phyloP scores from a whole-genome alignment of 2,329 filamentous ascomycete species.

The Myriosclerotinia duriaeana region DNA sequence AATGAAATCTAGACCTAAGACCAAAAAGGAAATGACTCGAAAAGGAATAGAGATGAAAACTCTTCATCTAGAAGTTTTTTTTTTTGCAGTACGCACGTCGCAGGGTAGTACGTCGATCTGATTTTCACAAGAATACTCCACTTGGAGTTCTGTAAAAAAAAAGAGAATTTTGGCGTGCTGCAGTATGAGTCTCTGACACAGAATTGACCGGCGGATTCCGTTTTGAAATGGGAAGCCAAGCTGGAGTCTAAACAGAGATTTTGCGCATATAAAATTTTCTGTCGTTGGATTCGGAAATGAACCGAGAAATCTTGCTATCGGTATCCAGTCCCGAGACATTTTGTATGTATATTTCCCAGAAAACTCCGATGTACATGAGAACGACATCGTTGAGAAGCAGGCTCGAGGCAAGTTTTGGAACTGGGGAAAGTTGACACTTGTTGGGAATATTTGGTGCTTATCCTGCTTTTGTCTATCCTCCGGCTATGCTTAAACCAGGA shows the following conservation, averaged over 20 bases:
- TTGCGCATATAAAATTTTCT: background rate
- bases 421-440: background rate
- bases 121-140: background rate
- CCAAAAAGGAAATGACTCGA: background rate
- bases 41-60: background rate
- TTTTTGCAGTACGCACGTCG: background rate
- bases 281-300: background rate
- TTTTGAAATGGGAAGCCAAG: background rate
- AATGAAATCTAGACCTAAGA: background rate
- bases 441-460: background rate
- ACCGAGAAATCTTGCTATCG: conserved; percentile 10
- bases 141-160: background rate
- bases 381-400: conserved; percentile 15
- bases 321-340: conserved; percentile 7
- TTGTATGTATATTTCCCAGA: background rate
- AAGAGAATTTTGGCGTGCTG: background rate
- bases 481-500: background rate
- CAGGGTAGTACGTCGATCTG: background rate
- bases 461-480: conserved; percentile 5
- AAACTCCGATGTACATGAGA: conserved; percentile 1
- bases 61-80: background rate
- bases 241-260: background rate
- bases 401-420: background rate
- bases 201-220: background rate
- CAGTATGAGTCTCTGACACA: background rate